These are phyloP conservation scores for Trichothecium sympodiale DNA, from an alignment of 2,329 filamentous ascomycete species.

Conservation along the genomic window DNA sequence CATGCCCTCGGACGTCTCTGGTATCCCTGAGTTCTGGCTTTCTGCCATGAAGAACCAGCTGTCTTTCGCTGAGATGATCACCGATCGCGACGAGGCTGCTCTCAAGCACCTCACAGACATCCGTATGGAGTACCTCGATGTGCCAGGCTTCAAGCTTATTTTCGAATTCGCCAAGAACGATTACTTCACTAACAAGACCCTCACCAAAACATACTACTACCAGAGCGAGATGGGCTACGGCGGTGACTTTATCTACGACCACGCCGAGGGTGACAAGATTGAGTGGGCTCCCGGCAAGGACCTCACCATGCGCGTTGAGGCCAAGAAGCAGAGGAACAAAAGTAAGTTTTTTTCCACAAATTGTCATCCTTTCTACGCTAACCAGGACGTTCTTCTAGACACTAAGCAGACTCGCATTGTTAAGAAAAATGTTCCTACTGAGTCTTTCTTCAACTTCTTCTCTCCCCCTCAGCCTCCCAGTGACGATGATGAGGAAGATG, in stretches of 20 bases:
- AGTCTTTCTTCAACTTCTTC: constrained; percentile 99
- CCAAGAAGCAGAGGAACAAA: constrained; percentile 99
- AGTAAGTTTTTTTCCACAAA: constrained; percentile 48
- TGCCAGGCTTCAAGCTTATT: constrained; percentile 94
- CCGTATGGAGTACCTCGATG: constrained; percentile 98
- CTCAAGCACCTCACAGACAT: constrained; percentile 86
- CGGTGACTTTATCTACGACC: constrained; percentile 98
- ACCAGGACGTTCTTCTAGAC: constrained; percentile 42
- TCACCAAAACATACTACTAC: constrained; percentile 98
- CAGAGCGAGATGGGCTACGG: constrained; percentile 98
- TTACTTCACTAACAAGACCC: constrained; percentile 93
- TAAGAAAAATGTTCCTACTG: constrained; percentile 97
- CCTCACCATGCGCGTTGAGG: constrained; percentile 87
- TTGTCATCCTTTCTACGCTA: constrained; percentile 7
- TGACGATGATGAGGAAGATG: constrained; percentile 57
- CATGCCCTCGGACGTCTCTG: constrained; percentile 47
- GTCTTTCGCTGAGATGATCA: constrained; percentile 96
- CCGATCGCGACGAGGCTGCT: constrained; percentile 88
- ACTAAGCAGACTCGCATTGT: constrained; percentile 98
- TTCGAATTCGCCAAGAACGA: constrained; percentile 95
- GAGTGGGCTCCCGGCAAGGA: constrained; percentile 93
- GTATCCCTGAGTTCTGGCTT: constrained; percentile 98
- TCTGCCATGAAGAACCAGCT: constrained; percentile 99
- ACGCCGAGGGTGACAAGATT: constrained; percentile 96
- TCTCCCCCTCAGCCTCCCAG: constrained; percentile 80